Evolutionary conservation across 495 filamentous ascomycete species (phyloP).

Genomic region (Jackrogersella multiformis): DNA sequence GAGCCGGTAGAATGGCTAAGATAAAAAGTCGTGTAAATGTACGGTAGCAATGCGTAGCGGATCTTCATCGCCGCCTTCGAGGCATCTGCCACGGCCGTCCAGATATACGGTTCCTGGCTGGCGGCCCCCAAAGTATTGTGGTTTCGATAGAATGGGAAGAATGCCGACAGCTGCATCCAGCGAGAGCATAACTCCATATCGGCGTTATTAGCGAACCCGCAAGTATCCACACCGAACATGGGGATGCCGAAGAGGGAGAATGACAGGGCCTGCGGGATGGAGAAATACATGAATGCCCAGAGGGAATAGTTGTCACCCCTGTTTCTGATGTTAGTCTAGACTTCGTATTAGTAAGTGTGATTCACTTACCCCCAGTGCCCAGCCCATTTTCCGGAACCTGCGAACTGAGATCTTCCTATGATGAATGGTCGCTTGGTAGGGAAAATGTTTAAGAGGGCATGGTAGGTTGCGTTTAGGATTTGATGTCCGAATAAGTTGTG

Average conservation of each 20-base stretch:
- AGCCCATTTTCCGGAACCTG: slow-evolving; percentile 80
- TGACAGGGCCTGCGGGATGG: slow-evolving; percentile 81
- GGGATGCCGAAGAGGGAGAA: slow-evolving; percentile 86
- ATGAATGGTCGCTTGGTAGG: slow-evolving; percentile 81
- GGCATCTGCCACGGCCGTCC: slow-evolving; percentile 74
- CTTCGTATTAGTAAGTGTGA: background rate
- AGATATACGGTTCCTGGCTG: slow-evolving; percentile 79
- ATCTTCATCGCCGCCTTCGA: slow-evolving; percentile 75
- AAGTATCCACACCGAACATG: slow-evolving; percentile 87
- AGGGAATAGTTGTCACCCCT: slow-evolving; percentile 76
- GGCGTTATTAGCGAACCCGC: slow-evolving; percentile 78
- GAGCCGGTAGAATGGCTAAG: slow-evolving; percentile 71
- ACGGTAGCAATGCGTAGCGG: slow-evolving; percentile 77
- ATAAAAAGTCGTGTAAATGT: slow-evolving; percentile 84
- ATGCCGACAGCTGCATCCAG: slow-evolving; percentile 88
- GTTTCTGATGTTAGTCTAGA: slow-evolving; percentile 3
- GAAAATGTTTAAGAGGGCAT: slow-evolving; percentile 70
- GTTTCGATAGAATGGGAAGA: slow-evolving; percentile 91
- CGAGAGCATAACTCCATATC: slow-evolving; percentile 81
- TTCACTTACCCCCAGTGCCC: slow-evolving; percentile 77
- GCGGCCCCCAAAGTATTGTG: slow-evolving; percentile 73
- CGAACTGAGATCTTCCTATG: slow-evolving; percentile 84
- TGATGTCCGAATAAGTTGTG: slow-evolving; percentile 81
- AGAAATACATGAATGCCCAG: slow-evolving; percentile 77
- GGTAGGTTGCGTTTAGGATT: slow-evolving; percentile 81